These are phyloP conservation scores for Corynascus novoguineensis DNA, from an alignment of 495 filamentous ascomycete species.

Conservation along the genomic window DNA sequence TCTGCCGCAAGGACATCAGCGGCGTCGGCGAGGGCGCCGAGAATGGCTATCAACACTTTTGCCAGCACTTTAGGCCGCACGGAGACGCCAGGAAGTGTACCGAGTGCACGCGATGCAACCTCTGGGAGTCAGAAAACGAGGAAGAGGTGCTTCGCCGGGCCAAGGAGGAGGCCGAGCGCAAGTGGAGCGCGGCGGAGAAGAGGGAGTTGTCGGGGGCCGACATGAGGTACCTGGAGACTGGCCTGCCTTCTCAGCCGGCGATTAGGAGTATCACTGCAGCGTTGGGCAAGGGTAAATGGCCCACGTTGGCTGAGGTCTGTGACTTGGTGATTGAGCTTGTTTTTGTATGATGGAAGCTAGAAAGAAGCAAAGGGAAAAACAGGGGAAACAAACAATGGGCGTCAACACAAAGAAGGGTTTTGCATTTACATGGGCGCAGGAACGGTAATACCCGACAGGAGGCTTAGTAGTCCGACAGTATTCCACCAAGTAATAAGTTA, in stretches of 20 bases:
- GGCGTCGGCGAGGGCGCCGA: constrained; percentile 47
- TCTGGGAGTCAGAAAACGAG: constrained; percentile 84
- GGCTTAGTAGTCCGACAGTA: background rate
- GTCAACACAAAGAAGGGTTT: background rate
- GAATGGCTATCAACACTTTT: constrained; percentile 81
- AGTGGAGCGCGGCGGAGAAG: constrained; percentile 69
- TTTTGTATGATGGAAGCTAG: constrained; percentile 28
- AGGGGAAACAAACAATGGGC: background rate
- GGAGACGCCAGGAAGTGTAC: constrained; percentile 60
- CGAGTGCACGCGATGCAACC: constrained; percentile 81
- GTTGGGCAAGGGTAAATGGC: constrained; percentile 30
- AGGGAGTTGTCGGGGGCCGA: constrained; percentile 44
- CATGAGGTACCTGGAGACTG: constrained; percentile 42
- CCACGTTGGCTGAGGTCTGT: constrained; percentile 40
- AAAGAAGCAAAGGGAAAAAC: background rate
- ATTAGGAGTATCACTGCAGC: constrained; percentile 24
- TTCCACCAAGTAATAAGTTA: background rate
- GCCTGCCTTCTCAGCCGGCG: constrained; percentile 26
- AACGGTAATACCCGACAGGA: background rate
- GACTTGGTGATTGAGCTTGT: constrained; percentile 42
- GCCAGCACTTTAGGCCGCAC: constrained; percentile 84
- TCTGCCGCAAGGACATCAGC: constrained; percentile 63
- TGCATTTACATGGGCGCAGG: background rate
- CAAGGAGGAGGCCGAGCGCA: constrained; percentile 70
- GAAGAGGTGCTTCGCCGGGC: constrained; percentile 69